phyloP scores from a whole-genome alignment of 1,284 basidiomycete genomes.

The Boletus hoseneyae region DNA sequence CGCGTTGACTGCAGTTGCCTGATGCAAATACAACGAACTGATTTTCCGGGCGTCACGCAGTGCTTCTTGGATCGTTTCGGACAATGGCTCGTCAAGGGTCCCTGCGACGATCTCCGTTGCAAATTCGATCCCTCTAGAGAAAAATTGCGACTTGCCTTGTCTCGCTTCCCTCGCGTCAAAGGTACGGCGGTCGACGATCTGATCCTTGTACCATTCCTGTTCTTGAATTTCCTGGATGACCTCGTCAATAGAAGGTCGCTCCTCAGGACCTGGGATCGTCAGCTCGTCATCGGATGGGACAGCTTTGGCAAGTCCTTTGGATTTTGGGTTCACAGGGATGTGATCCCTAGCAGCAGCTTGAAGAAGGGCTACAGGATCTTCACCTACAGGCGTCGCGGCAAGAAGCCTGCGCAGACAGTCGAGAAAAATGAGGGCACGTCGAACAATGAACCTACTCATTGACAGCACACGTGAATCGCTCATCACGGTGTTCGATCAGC shows the following conservation, averaged over 20 bases:
- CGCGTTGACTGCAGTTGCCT: slow-evolving; percentile 73
- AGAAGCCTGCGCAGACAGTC: slow-evolving; percentile 49
- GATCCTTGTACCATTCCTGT: slow-evolving; percentile 63
- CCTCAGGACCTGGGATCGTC: slow-evolving; percentile 44
- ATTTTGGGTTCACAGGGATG: slow-evolving; percentile 63
- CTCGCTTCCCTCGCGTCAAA: slow-evolving; percentile 51
- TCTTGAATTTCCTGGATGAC: slow-evolving; percentile 57
- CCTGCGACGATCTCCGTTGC: slow-evolving; percentile 34
- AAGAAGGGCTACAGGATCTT: slow-evolving; percentile 63
- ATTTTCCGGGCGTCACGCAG: slow-evolving; percentile 66
- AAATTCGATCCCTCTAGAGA: not conserved
- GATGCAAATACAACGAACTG: slow-evolving; percentile 71
- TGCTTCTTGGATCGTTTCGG: slow-evolving; percentile 55
- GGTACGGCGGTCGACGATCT: slow-evolving; percentile 59
- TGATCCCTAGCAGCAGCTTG: slow-evolving; percentile 65
- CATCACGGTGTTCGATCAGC: slow-evolving; percentile 71
- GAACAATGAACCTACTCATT: slow-evolving; percentile 52
- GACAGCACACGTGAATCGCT: slow-evolving; percentile 64
- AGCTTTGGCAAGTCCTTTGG: slow-evolving; percentile 6
- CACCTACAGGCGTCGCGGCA: slow-evolving; percentile 46
- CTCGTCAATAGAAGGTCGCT: slow-evolving; percentile 55
- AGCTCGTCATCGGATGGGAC: slow-evolving; percentile 3
- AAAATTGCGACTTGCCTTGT: slow-evolving; percentile 39
- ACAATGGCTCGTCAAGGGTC: slow-evolving; percentile 53
- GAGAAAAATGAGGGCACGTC: not conserved